Evolutionary conservation across 257 asterid species (phyloP).

Genomic region (Primulina huaijiensis): DNA sequence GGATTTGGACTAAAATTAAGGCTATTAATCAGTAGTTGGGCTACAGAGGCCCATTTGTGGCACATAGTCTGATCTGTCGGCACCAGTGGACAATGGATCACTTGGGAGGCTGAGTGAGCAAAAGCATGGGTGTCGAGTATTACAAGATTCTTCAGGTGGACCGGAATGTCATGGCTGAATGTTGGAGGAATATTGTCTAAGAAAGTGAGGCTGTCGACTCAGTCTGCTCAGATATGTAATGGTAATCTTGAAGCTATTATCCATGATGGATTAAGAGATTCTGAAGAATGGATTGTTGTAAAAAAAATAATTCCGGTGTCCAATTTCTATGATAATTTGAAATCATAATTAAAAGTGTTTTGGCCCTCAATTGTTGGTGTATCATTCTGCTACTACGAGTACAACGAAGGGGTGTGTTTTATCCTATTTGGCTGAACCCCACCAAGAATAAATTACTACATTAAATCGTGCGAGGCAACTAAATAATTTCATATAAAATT

Average conservation of each 20-base stretch:
- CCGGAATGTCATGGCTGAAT: neutral
- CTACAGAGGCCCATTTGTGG: neutral
- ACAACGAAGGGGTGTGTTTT: neutral
- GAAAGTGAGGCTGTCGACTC: no score
- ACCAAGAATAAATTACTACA: neutral
- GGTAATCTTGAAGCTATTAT: neutral
- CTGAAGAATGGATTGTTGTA: neutral
- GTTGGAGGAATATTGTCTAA: neutral
- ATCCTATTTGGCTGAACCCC: neutral
- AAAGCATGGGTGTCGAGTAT: slow-evolving; percentile 11
- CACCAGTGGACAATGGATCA: no score
- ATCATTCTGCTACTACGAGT: no score
- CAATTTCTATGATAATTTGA: neutral
- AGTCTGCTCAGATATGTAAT: no score
- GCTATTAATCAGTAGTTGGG: neutral
- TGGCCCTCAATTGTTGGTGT: neutral
- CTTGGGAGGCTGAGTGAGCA: neutral
- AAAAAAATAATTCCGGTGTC: neutral
- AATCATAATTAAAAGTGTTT: no score
- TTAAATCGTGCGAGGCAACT: neutral
- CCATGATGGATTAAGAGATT: no score
- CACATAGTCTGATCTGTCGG: neutral
- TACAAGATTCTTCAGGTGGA: neutral
- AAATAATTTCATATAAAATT: neutral
- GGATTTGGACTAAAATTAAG: neutral